Percentiles rank a stretch among this genome's conserved stretches.
These are phyloP conservation scores for Noccaea caerulescens DNA, from an alignment of 345 rosid species.

Conservation along the genomic window DNA sequence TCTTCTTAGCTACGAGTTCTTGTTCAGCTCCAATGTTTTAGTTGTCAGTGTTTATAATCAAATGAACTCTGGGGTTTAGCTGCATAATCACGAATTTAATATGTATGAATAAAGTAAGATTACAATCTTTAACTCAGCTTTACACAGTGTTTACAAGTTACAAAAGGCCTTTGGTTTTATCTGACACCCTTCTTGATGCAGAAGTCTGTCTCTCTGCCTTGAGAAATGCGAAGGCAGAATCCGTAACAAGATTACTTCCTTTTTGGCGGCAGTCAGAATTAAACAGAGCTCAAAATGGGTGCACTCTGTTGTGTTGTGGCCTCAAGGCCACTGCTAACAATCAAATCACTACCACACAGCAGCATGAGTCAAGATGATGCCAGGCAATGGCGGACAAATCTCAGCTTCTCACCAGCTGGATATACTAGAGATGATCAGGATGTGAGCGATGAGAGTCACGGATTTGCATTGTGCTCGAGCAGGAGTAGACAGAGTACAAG, in stretches of 20 bases:
- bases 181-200: background rate
- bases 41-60: too few species aligned
- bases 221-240: background rate
- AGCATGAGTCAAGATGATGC: constrained; percentile 53
- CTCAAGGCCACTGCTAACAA: constrained; percentile 81
- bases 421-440: constrained; percentile 65
- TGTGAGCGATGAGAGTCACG: constrained; percentile 39
- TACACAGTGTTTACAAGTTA: background rate
- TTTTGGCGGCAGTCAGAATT: background rate
- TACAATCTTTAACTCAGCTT: constrained; percentile 11
- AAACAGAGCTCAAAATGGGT: constrained; percentile 67
- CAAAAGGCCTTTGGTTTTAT: background rate
- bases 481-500: constrained; percentile 52
- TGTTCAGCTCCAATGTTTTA: background rate
- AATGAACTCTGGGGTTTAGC: background rate
- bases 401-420: constrained; percentile 82
- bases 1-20: background rate
- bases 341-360: constrained; percentile 45
- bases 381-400: constrained; percentile 76
- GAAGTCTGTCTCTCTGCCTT: background rate
- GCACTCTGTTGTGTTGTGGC: constrained; percentile 95
- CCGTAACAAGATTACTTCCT: background rate
- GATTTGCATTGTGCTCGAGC: constrained; percentile 55
- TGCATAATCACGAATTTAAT: background rate
- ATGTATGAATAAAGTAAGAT: background rate